These are phyloP conservation scores for Vaccinium myrtillus DNA, from an alignment of 148 eudicot genomes.

Conservation along the genomic window DNA sequence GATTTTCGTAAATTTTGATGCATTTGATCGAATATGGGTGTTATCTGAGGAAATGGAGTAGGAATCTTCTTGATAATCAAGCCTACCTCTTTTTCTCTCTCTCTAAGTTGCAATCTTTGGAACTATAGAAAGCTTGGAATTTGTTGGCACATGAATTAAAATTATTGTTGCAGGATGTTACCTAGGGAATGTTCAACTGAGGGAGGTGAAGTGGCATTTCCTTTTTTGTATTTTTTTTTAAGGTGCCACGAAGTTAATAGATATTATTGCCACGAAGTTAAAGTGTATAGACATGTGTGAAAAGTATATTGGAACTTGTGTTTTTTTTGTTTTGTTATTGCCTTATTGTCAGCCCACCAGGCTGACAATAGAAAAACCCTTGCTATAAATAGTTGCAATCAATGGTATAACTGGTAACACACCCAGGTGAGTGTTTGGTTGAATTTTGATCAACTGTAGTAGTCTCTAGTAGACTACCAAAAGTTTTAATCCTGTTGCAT, in stretches of 20 bases:
- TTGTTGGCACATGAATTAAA: no score
- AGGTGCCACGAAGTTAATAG: background rate
- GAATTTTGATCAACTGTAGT: background rate
- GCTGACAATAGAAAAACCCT: no score
- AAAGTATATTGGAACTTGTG: no score
- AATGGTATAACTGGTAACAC: background rate
- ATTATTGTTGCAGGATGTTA: no score
- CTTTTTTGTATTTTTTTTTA: background rate
- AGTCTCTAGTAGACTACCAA: no score
- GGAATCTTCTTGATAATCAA: background rate
- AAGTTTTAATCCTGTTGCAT: background rate
- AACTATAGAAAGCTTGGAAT: background rate
- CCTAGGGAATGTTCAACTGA: slow-evolving; percentile 16
- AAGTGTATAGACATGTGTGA: no score
- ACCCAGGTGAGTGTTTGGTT: background rate
- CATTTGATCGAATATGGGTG: background rate
- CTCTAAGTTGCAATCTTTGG: background rate
- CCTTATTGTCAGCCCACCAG: no score
- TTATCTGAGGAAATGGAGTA: background rate
- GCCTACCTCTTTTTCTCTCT: background rate
- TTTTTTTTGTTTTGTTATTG: no score
- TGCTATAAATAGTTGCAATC: no score
- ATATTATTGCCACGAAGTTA: no score
- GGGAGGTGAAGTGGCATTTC: slow-evolving; percentile 4
- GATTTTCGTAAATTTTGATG: no score